These are phyloP conservation scores for Scleromitrula shiraiana DNA, from an alignment of 2,329 filamentous ascomycete genomes.

Conservation along the genomic window DNA sequence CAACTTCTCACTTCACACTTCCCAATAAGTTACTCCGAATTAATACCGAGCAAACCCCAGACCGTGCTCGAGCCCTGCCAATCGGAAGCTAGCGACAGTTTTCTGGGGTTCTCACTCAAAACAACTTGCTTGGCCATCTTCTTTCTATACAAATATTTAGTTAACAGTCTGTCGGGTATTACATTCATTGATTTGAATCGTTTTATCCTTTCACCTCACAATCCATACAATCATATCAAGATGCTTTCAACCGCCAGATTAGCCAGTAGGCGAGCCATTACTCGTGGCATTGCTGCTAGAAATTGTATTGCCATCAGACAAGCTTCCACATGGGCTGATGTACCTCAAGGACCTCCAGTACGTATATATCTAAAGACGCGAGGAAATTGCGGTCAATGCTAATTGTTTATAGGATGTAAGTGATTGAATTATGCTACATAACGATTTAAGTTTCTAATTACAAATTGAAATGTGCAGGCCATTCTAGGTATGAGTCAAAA, in stretches of 20 bases:
- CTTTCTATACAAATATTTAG: too few species aligned
- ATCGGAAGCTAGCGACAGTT: constrained; percentile 3
- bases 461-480: constrained; percentile 42
- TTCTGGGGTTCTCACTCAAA: constrained; percentile 6
- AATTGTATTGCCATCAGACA: constrained; percentile 22
- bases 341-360: constrained; percentile 91
- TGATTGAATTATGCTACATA: constrained; percentile 6
- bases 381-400: constrained; percentile 1
- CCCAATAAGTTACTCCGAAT: background rate
- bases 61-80: constrained; percentile 1
- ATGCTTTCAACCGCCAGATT: constrained; percentile 52
- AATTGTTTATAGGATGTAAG: constrained; percentile 31
- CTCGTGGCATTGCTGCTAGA: constrained; percentile 20
- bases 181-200: constrained; percentile 4
- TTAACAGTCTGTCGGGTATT: background rate
- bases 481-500: constrained; percentile 57
- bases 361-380: constrained; percentile 34
- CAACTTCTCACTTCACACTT: too few species aligned
- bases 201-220: background rate
- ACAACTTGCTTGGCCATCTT: constrained; percentile 1
- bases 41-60: constrained; percentile 2
- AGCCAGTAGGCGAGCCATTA: constrained; percentile 40
- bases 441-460: constrained; percentile 31
- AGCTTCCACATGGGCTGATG: constrained; percentile 76
- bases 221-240: constrained; percentile 23